Evolutionary conservation across 306 rosid genomes (phyloP), one percentile per base, ranked within the genome.

Genomic region (Vigna hirtella): DNA sequence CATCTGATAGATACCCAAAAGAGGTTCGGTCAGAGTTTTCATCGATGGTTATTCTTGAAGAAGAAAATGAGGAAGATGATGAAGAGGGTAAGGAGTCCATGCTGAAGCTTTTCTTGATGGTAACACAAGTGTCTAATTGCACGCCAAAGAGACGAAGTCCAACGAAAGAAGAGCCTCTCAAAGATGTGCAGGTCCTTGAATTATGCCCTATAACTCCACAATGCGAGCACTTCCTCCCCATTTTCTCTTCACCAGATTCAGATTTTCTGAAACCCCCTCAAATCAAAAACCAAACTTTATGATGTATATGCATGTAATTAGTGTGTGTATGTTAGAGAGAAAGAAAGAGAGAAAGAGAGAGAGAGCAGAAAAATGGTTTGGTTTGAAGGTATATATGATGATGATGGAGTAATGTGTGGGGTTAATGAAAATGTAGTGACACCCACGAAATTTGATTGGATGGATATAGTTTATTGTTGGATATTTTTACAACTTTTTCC

Each of bases 201-300:
- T 95, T 95, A 70, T 95, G 98, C 24, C 99, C 99, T 77, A 88
- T 84, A 70, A 83, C 90, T 69, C 98, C 96, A 87, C 99, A 95
- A 86, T 95, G 98, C 16, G 99, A 95, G 82, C 99, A 95, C 89
- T 95, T 95, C 74, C 99, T 92, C 0, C 89, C 98, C 99, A 95
- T 92, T 73, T 70, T 83, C 68, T 67, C 70, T 71, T 47, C 38
- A 38, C 81, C 79, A 56, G n/a, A 34, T 2, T 6, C 53, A 50
- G 18, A 66, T 24, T 65, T 66, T 71, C 78, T 67, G 76, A 45
- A 36, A 45, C 50, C 9, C 9, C 55, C 64, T 72, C 66, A 58
- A 76, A 69, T 34, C 70, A 58, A 58, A 34, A 45, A 34, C 68
- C 47, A 74, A 66, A 72, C 18, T 72, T 18, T 28, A 18, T 28